phyloP scores from a whole-genome alignment of 2,329 filamentous ascomycete genomes.

The Aspergillus fumigatus region DNA sequence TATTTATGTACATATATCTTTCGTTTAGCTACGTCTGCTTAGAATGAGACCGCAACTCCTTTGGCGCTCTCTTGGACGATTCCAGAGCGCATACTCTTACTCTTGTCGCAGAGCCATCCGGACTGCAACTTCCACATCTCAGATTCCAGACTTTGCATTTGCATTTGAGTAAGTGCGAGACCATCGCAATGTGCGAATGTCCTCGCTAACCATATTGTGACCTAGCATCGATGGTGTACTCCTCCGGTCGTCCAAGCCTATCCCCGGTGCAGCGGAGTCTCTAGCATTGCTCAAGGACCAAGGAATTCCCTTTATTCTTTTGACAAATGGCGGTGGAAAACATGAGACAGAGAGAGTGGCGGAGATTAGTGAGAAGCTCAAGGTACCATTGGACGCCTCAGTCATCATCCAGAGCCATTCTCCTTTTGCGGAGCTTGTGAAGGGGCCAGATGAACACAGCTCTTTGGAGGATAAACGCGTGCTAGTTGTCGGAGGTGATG shows the following conservation, averaged over 20 bases:
- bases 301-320: conserved; percentile 82
- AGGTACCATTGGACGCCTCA: conserved; percentile 58
- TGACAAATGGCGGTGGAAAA: conserved; percentile 93
- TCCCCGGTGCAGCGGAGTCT: conserved; percentile 72
- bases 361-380: conserved; percentile 64
- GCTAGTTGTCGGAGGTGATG: conserved; percentile 67
- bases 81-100: conserved; percentile 20
- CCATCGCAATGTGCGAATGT: background rate
- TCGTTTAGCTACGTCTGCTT: background rate
- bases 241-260: conserved; percentile 70
- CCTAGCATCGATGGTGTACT: conserved; percentile 88
- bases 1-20: background rate
- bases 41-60: conserved; percentile 24
- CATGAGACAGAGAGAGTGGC: conserved; percentile 68
- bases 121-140: conserved; percentile 22
- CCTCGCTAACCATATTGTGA: conserved; percentile 8
- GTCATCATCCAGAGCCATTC: conserved; percentile 90
- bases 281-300: conserved; percentile 68
- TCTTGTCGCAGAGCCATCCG: conserved; percentile 24
- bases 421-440: conserved; percentile 69
- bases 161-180: conserved; percentile 41
- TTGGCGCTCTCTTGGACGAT: conserved; percentile 23
- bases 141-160: conserved; percentile 41
- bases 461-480: conserved; percentile 62
- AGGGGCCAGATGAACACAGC: conserved; percentile 51